These are phyloP conservation scores for Colletotrichum tropicicola DNA, from an alignment of 2,329 filamentous ascomycete genomes.

Conservation along the genomic window DNA sequence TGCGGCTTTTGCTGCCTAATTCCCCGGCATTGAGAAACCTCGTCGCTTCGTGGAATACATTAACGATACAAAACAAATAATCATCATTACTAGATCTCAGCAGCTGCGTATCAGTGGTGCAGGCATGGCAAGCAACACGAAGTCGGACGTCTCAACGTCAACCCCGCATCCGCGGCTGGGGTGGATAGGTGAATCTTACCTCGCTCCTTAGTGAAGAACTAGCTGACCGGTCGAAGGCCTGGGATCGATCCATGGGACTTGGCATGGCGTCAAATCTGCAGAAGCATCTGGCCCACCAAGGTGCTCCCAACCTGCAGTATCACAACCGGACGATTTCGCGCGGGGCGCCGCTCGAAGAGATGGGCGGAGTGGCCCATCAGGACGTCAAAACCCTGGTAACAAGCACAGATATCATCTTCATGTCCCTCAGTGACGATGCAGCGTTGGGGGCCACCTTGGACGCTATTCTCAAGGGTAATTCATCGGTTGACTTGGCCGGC, in stretches of 20 bases:
- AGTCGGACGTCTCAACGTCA: neutral
- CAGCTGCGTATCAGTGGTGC: no score
- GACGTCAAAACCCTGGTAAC: constrained; percentile 38
- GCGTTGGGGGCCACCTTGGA: constrained; percentile 46
- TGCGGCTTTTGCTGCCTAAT: no score
- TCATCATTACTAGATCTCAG: no score
- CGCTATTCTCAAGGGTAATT: constrained; percentile 34
- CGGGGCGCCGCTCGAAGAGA: constrained; percentile 41
- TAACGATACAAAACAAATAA: no score
- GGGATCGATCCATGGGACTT: constrained; percentile 61
- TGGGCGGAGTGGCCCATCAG: constrained; percentile 38
- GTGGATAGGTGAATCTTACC: constrained; percentile 15
- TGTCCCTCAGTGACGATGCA: constrained; percentile 53
- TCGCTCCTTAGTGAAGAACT: neutral
- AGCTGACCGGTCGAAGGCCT: constrained; percentile 42
- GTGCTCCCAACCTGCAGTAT: constrained; percentile 43
- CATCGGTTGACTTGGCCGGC: constrained; percentile 33
- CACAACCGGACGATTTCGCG: constrained; percentile 58
- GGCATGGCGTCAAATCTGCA: constrained; percentile 60
- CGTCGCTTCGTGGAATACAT: no score
- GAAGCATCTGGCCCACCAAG: constrained; percentile 41
- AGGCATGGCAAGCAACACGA: neutral
- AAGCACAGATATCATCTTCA: constrained; percentile 45
- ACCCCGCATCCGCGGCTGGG: constrained; percentile 16
- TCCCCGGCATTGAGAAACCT: no score